A percentile compares a stretch with the other conserved stretches of the same genome.
Conservation (phyloP, 768 basidiomycete genomes). For the Leccinum incarnatum region DNA sequence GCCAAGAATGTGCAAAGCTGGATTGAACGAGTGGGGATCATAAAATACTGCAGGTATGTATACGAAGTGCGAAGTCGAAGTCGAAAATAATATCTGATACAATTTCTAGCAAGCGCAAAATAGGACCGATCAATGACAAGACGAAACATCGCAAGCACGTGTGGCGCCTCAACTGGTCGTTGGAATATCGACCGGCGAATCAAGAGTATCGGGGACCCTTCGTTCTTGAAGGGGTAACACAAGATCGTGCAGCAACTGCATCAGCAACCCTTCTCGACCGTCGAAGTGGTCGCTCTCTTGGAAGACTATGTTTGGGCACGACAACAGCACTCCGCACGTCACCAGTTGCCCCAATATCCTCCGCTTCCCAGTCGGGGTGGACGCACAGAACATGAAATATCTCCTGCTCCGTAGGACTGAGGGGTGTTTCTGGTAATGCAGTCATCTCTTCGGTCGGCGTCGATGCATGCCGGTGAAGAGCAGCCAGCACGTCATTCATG, state of each 20-base stretch:
- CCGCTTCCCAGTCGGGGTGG: constrained; percentile 50
- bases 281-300: constrained; percentile 17
- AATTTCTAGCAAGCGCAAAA: constrained; percentile 23
- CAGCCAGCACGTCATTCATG: constrained; percentile 31
- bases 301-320: neutral
- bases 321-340: constrained; percentile 12
- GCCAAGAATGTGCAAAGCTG: constrained; percentile 8
- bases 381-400: constrained; percentile 66
- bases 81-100: constrained; percentile 20
- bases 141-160: neutral
- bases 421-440: constrained; percentile 38
- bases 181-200: constrained; percentile 1
- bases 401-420: constrained; percentile 68
- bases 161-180: neutral
- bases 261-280: constrained; percentile 71
- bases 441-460: constrained; percentile 12
- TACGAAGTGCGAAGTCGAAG: constrained; percentile 18
- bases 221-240: constrained; percentile 35
- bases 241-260: constrained; percentile 49
- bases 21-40: constrained; percentile 22
- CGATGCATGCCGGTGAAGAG: constrained; percentile 20
- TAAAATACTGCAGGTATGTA: constrained; percentile 28
- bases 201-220: constrained; percentile 29
- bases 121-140: constrained; percentile 7
- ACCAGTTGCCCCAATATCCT: constrained; percentile 27